phyloP scores from a whole-genome alignment of 495 filamentous ascomycete genomes.

The Talaromyces proteolyticus region DNA sequence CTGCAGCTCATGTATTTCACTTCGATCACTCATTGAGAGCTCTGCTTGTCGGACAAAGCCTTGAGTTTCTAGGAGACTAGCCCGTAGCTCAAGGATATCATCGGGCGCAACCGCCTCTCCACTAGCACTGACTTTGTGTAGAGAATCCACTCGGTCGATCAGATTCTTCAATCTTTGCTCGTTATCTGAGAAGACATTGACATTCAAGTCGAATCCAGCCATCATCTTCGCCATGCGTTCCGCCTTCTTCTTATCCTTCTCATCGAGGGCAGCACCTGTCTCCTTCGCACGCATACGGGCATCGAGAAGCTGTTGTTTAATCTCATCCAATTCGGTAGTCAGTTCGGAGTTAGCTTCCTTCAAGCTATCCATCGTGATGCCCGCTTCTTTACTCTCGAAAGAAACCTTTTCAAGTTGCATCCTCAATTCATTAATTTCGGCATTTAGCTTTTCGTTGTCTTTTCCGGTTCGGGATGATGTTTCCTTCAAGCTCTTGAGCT shows the following conservation, averaged over 20 bases:
- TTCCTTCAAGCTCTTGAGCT: conserved; percentile 75
- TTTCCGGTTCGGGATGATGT: conserved; percentile 72
- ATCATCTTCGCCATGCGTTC: conserved; percentile 99
- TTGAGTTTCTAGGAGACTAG: conserved; percentile 79
- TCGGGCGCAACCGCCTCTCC: conserved; percentile 79
- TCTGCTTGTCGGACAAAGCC: conserved; percentile 92
- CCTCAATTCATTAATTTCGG: conserved; percentile 82
- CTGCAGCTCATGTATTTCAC: conserved; percentile 54
- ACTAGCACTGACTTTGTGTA: conserved; percentile 67
- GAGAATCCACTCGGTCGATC: conserved; percentile 71
- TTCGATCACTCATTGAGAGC: conserved; percentile 64
- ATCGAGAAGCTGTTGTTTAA: conserved; percentile 95
- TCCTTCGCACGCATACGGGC: conserved; percentile 94
- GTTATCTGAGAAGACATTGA: conserved; percentile 85
- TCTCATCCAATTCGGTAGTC: conserved; percentile 83
- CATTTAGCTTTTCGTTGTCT: conserved; percentile 78
- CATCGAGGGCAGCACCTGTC: conserved; percentile 77
- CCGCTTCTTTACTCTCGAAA: conserved; percentile 93
- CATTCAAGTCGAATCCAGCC: conserved; percentile 91
- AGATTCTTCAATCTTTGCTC: conserved; percentile 76
- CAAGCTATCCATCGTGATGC: conserved; percentile 94
- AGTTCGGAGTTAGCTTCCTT: conserved; percentile 95
- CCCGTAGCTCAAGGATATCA: conserved; percentile 67
- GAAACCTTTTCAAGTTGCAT: conserved; percentile 94
- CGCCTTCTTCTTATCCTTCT: conserved; percentile 97